phyloP scores from a whole-genome alignment of 208 protist genomes.

The Trypanosomatidae sp. region DNA sequence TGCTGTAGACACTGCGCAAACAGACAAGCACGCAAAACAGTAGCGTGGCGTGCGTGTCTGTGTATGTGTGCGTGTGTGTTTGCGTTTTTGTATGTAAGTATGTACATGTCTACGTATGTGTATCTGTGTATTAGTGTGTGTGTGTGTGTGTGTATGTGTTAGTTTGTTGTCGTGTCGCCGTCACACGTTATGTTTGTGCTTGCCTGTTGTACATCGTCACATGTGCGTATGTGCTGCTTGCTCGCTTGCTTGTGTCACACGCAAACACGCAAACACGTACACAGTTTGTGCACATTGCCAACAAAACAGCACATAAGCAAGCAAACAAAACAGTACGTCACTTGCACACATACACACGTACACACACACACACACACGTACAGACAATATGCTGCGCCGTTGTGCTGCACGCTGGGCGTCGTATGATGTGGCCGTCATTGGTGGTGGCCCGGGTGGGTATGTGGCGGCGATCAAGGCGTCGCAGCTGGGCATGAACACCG shows the following conservation, averaged over 20 bases:
- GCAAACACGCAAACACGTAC: no score
- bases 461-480: conserved; percentile 99
- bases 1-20: no score
- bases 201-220: no score
- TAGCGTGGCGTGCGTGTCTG: no score
- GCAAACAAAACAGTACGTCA: background rate
- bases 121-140: no score
- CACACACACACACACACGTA: conserved; percentile 1
- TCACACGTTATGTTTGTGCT: background rate
- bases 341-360: background rate
- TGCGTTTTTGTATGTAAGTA: no score
- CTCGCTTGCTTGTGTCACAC: no score
- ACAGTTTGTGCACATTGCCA: background rate
- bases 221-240: no score
- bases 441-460: conserved; percentile 99
- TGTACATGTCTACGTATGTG: no score
- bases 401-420: conserved; percentile 21
- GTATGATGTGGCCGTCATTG: conserved; percentile 98
- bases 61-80: no score
- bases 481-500: conserved; percentile 97
- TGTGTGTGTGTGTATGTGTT: no score
- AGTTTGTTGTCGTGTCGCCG: background rate
- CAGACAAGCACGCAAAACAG: no score
- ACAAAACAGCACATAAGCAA: background rate
- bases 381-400: conserved; percentile 42